These are phyloP conservation scores for Boechera divaricarpa DNA, from an alignment of 345 rosid species.

Conservation along the genomic window DNA sequence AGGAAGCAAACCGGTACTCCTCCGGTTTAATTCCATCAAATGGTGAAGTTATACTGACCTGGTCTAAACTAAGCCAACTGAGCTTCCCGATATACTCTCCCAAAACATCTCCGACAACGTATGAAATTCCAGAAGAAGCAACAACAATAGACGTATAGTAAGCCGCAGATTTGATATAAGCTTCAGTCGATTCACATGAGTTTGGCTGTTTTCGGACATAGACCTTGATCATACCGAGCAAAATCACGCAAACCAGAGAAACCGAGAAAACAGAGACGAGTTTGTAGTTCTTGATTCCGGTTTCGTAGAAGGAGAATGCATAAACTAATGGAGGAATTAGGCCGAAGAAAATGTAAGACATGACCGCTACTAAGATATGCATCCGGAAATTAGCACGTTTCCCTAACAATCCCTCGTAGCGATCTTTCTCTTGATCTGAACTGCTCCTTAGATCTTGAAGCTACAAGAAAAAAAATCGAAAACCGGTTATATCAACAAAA, in stretches of 20 bases:
- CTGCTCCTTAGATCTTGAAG: slow-evolving; percentile 62
- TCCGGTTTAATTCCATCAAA: slow-evolving; percentile 12
- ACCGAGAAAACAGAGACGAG: slow-evolving; percentile 60
- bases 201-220: slow-evolving; percentile 50
- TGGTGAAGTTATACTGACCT: not conserved
- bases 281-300: slow-evolving; percentile 59
- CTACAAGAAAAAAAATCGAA: slow-evolving; percentile 12
- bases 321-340: slow-evolving; percentile 67
- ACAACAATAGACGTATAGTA: slow-evolving; percentile 53
- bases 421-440: slow-evolving; percentile 48
- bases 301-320: slow-evolving; percentile 61
- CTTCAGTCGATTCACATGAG: slow-evolving; percentile 42
- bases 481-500: slow-evolving; percentile 17
- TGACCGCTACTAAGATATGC: slow-evolving; percentile 56
- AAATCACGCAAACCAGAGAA: slow-evolving; percentile 62
- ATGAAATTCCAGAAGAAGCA: slow-evolving; percentile 64
- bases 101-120: slow-evolving; percentile 57
- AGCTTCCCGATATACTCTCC: slow-evolving; percentile 52
- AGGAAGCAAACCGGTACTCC: slow-evolving; percentile 25
- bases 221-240: slow-evolving; percentile 76
- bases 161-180: slow-evolving; percentile 56
- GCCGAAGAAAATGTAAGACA: slow-evolving; percentile 70
- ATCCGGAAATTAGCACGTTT: slow-evolving; percentile 49
- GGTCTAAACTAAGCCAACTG: slow-evolving; percentile 48
- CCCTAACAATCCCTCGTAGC: slow-evolving; percentile 63